These are phyloP conservation scores for Babesia gibsoni DNA, from an alignment of 169 alveolate species.

Conservation along the genomic window DNA sequence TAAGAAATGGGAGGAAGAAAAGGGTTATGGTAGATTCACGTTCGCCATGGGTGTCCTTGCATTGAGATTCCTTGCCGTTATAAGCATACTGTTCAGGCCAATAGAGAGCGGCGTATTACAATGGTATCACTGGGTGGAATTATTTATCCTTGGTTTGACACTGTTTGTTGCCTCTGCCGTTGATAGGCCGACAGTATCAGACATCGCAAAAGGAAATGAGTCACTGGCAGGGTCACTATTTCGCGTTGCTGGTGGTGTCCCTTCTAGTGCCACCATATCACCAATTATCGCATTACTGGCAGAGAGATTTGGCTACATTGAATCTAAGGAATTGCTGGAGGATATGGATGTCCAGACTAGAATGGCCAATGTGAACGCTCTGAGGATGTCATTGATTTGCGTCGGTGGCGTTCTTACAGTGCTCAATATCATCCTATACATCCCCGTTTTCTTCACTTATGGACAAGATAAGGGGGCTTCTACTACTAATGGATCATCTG, in stretches of 20 bases:
- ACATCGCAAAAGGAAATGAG: constrained; percentile 85
- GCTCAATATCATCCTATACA: constrained; percentile 4
- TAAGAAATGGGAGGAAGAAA: constrained; percentile 67
- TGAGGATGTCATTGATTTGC: constrained; percentile 23
- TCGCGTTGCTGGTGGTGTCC: constrained; percentile 83
- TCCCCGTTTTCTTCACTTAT: constrained; percentile 16
- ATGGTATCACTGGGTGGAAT: constrained; percentile 47
- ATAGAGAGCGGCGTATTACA: constrained; percentile 59
- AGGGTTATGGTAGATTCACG: constrained; percentile 86
- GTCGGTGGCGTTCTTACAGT: neutral
- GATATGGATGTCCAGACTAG: neutral
- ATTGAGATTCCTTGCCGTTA: constrained; percentile 68
- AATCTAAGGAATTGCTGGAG: neutral
- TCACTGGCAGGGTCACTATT: constrained; percentile 84
- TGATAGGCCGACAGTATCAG: constrained; percentile 85
- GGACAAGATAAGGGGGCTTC: too few species aligned
- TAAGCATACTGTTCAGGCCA: constrained; percentile 67
- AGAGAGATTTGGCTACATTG: constrained; percentile 76
- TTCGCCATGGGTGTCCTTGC: constrained; percentile 76
- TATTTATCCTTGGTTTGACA: constrained; percentile 81
- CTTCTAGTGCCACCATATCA: constrained; percentile 82
- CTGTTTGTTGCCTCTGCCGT: constrained; percentile 89
- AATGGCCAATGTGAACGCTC: constrained; percentile 7
- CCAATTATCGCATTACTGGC: constrained; percentile 85
- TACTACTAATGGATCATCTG: too few species aligned